Percentiles rank a stretch among this genome's conserved stretches.
Conservation (phyloP, 306 rosid species). For the Psophocarpus tetragonolobus region DNA sequence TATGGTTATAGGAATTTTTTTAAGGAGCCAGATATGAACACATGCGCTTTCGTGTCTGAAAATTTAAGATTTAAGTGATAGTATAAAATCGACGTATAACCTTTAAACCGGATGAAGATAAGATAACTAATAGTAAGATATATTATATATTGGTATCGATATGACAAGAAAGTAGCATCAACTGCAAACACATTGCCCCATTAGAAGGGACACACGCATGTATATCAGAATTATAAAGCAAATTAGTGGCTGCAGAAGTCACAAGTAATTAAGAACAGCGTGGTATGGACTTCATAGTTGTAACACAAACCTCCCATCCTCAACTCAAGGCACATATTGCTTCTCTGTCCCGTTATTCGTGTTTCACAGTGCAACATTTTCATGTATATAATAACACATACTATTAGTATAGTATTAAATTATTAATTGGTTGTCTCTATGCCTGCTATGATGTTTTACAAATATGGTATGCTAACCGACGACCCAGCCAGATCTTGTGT, state of each 20-base stretch:
- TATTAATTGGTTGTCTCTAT: not conserved
- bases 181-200: not conserved
- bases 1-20: no score
- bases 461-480: not conserved
- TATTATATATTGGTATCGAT: not conserved
- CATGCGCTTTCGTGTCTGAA: no score
- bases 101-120: no score
- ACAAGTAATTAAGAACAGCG: not conserved
- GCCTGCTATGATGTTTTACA: not conserved
- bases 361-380: not conserved
- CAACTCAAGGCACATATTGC: not conserved
- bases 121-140: not conserved
- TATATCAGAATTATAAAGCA: not conserved
- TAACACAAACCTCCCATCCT: not conserved
- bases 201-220: not conserved
- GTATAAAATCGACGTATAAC: no score
- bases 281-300: not conserved
- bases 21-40: no score
- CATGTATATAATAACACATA: not conserved
- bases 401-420: not conserved
- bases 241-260: not conserved
- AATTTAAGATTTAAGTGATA: no score
- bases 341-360: not conserved
- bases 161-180: slow-evolving; percentile 4
- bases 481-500: not conserved